Conservation (phyloP, 768 basidiomycete genomes). For the Daedalea quercina region DNA sequence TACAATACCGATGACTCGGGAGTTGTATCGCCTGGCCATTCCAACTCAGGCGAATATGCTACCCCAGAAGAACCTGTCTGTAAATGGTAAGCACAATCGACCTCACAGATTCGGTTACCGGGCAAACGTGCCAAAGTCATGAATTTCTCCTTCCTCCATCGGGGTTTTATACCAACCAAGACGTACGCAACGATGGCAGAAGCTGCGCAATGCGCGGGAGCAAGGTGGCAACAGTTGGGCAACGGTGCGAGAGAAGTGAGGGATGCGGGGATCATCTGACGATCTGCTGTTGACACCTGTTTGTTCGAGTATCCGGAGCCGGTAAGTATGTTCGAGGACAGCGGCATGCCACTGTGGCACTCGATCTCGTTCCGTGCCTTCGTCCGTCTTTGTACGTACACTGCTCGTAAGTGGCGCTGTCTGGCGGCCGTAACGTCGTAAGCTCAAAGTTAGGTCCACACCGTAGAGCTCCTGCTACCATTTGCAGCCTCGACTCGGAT, state of each 20-base stretch:
- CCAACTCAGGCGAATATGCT: slow-evolving; percentile 44
- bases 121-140: background rate
- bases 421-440: background rate
- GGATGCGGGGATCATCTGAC: background rate
- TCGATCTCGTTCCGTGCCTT: background rate
- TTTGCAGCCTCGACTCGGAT: too few relatives aligned
- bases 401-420: background rate
- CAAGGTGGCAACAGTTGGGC: background rate
- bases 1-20: background rate
- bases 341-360: background rate
- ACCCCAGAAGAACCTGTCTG: slow-evolving; percentile 9
- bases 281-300: background rate
- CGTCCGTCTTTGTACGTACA: background rate
- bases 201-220: background rate
- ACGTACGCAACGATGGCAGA: background rate
- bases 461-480: too few relatives aligned
- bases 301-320: background rate
- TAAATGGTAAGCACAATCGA: background rate
- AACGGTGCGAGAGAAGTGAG: background rate
- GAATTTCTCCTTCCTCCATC: slow-evolving; percentile 11
- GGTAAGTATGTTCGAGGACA: background rate
- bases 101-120: background rate
- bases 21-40: slow-evolving; percentile 48
- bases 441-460: background rate
- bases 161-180: too few relatives aligned